A percentile compares a stretch with the other conserved stretches of the same genome.
Evolutionary conservation across 108 stramenopile species (phyloP).

Genomic region (Nannochloropsis oceanica): DNA sequence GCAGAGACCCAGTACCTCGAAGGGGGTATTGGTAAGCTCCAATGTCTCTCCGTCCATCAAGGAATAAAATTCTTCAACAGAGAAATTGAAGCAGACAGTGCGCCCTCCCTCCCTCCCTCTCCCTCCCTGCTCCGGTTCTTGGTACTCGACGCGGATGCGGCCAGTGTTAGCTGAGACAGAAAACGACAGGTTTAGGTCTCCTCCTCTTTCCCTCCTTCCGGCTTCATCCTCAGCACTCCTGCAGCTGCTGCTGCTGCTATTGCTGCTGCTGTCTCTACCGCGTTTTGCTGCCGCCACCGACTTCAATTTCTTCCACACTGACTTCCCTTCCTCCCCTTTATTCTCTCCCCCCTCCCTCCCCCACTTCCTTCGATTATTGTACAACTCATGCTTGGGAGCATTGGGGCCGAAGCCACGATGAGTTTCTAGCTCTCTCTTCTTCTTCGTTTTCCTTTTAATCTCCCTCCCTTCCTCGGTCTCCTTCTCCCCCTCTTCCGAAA

Average conservation of each 20-base stretch:
- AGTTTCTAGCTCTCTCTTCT: neutral
- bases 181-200: neutral
- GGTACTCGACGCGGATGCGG: neutral
- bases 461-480: neutral
- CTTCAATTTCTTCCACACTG: neutral
- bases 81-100: neutral
- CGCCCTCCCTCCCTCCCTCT: neutral
- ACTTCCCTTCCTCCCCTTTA: neutral
- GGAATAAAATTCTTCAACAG: neutral
- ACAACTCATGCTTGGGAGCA: neutral
- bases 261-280: neutral
- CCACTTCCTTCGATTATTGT: neutral
- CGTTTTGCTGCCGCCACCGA: neutral
- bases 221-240: neutral
- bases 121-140: neutral
- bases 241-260: too few species aligned
- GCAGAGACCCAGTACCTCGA: neutral
- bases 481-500: neutral
- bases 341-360: neutral
- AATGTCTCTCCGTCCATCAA: neutral
- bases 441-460: neutral
- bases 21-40: neutral
- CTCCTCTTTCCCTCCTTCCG: neutral
- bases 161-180: neutral
- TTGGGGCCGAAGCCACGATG: neutral